phyloP scores from a whole-genome alignment of 495 filamentous ascomycete genomes.

The Penicillium ochrochloron region DNA sequence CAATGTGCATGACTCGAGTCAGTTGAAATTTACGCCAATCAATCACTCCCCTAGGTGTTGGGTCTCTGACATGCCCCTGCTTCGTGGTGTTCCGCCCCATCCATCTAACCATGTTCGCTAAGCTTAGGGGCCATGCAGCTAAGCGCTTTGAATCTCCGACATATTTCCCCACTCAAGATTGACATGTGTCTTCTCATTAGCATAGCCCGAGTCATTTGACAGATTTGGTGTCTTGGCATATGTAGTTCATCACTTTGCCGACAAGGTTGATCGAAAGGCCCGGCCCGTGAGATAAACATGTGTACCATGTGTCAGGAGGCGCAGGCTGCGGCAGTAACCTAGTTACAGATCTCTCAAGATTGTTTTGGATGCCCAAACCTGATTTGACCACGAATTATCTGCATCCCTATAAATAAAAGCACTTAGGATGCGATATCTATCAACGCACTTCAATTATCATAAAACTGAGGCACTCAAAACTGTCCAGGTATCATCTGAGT shows the following conservation, averaged over 20 bases:
- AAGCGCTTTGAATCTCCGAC: not conserved
- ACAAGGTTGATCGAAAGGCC: conserved; percentile 5
- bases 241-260: conserved; percentile 3
- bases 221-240: conserved; percentile 1
- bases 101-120: not conserved
- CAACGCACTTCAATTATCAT: not conserved
- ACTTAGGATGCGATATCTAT: not conserved
- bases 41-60: not conserved
- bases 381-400: not conserved
- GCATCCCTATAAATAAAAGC: not conserved
- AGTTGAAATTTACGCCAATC: not conserved
- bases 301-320: not conserved
- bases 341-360: not conserved
- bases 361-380: not conserved
- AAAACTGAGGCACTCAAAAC: not conserved
- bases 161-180: not conserved
- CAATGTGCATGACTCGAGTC: not conserved
- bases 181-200: not conserved
- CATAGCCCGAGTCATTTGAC: not conserved
- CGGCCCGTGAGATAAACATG: not conserved
- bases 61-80: not conserved
- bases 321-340: not conserved
- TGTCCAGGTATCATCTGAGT: not conserved
- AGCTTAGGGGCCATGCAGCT: not conserved
- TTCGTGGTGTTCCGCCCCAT: not conserved